phyloP scores from a whole-genome alignment of 495 filamentous ascomycete species.

The Letharia lupina region DNA sequence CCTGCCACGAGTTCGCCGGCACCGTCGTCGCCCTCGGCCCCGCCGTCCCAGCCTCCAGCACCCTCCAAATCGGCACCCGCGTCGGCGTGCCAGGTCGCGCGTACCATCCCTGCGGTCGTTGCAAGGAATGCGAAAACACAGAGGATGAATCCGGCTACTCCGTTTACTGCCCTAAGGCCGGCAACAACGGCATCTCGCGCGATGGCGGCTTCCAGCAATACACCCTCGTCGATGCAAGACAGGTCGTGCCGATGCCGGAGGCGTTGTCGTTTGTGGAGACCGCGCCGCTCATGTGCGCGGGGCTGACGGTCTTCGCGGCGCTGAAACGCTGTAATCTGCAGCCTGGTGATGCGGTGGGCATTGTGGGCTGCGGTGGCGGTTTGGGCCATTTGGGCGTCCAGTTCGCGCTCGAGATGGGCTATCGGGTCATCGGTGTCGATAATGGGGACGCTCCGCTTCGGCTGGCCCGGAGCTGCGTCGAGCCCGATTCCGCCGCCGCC shows the following conservation, averaged over 20 bases:
- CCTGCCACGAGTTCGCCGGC: slow-evolving; percentile 8
- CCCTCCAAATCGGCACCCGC: not conserved
- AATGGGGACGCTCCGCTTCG: not conserved
- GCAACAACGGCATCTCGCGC: not conserved
- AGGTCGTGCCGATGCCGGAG: slow-evolving; percentile 3
- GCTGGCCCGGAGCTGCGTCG: not conserved
- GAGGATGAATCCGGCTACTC: slow-evolving; percentile 2
- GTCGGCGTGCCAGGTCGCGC: slow-evolving; percentile 4
- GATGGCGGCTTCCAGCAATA: slow-evolving; percentile 2
- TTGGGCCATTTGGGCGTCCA: slow-evolving; percentile 4
- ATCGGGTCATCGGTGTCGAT: slow-evolving; percentile 2
- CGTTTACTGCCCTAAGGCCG: not conserved
- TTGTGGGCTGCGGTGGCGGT: not conserved
- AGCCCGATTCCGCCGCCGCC: too few species aligned
- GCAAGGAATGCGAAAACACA: not conserved
- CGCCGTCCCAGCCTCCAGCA: not conserved
- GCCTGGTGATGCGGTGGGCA: not conserved
- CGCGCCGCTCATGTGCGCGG: slow-evolving; percentile 7
- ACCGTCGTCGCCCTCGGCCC: slow-evolving; percentile 5
- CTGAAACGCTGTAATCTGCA: not conserved
- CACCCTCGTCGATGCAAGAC: not conserved
- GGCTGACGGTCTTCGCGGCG: not conserved
- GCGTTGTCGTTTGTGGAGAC: slow-evolving; percentile 5
- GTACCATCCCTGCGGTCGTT: slow-evolving; percentile 1
- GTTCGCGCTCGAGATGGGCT: slow-evolving; percentile 4